Evolutionary conservation across 306 rosid species (phyloP), one percentile per base, ranked within the genome.

Genomic region (Cajanus cajan): DNA sequence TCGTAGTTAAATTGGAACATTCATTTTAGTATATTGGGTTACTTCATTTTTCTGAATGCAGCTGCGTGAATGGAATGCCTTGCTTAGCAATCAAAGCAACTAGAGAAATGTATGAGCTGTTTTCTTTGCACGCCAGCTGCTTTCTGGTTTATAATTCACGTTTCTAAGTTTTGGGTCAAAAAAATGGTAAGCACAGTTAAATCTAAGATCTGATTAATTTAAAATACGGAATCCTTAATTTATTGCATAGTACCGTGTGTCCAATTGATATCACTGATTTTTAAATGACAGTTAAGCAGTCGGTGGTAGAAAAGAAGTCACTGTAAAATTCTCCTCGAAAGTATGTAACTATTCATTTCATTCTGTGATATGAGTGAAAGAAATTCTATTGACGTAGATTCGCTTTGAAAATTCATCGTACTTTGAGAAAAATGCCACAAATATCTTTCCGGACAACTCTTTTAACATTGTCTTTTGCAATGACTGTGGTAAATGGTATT

Each of bases 301-400:
- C 4, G 22, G 54, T 51, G 50, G 61, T 19, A 6, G 61, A 45
- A 70, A 33, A 79, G 2, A 33, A 19, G 41, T 44, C 62, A 40
- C 64, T 6, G 34, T 33, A 47, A 78, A 43, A 69, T 14, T 43
- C 40, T 40, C 68, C 47, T 65, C 40, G 13, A 52, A 4, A 24
- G 37, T 67, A 54, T 31, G 34, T 4, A 34, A 80, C 12, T 33
- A 12, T 73, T 54, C 76, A 65, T 31, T 73, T 51, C 14, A 24
- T 63, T 63, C 18, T 24, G 8, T 39, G 33, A 55, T 73, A 52
- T 25, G 74, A 51, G 73, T 39, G 73, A 65, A 54, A 44, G 52
- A 18, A 40, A 14, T 51, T 73, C 22, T 11, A 73, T 54, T 66
- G 76, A 19, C 18, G 65, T n/a, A 24, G 65, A 75, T 21, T 81